These are phyloP conservation scores for Colletotrichum sp. DNA, from an alignment of 2,329 filamentous ascomycete species.

Conservation along the genomic window DNA sequence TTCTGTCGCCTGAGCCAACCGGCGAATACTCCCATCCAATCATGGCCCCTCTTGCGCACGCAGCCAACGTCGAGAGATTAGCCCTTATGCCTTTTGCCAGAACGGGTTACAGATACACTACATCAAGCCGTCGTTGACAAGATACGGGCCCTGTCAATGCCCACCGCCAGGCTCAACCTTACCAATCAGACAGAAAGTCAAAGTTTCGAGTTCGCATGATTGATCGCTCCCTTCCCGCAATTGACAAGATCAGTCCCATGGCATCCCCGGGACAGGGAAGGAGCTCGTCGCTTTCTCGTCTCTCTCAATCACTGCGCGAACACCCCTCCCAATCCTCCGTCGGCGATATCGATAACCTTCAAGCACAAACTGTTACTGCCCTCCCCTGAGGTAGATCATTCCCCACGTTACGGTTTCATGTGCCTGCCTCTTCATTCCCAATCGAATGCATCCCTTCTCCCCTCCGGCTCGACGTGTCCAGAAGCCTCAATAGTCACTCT, in stretches of 20 bases:
- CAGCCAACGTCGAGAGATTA: slow-evolving; percentile 3
- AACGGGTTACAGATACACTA: neutral
- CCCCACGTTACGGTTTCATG: slow-evolving; percentile 18
- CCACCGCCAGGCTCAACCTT: neutral
- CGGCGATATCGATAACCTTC: neutral
- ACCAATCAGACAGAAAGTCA: neutral
- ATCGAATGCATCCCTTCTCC: slow-evolving; percentile 2
- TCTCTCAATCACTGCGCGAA: neutral
- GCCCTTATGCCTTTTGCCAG: neutral
- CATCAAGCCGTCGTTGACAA: neutral
- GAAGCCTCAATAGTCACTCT: neutral
- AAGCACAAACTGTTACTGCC: neutral
- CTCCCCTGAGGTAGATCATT: slow-evolving; percentile 14
- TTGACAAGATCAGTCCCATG: neutral
- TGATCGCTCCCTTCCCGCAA: slow-evolving; percentile 18
- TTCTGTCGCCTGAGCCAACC: neutral
- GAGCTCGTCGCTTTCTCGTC: neutral
- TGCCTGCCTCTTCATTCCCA: slow-evolving; percentile 9
- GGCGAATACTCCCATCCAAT: neutral
- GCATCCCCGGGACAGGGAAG: neutral
- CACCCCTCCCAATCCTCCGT: neutral
- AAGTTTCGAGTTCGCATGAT: slow-evolving; percentile 3
- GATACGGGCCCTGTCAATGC: neutral
- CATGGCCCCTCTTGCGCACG: neutral
- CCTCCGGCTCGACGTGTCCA: neutral